These are phyloP conservation scores for Acanthamoeba triangularis DNA, from an alignment of 208 protist genomes.

Conservation along the genomic window DNA sequence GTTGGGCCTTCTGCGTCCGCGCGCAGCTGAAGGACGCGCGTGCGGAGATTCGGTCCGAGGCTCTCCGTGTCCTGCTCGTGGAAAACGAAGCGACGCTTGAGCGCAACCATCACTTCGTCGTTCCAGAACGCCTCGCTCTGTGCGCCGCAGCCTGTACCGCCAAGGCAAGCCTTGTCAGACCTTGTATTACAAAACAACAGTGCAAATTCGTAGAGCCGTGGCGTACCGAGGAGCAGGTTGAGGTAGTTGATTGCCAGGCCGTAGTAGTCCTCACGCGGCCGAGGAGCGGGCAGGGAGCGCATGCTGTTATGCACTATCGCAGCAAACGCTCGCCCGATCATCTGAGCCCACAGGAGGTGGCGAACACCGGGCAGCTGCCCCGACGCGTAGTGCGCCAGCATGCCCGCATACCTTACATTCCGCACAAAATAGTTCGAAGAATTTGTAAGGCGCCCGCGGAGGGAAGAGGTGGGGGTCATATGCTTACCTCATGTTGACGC, in stretches of 20 bases:
- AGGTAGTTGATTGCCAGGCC: slow-evolving; percentile 46
- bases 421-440: too few species aligned
- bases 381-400: background rate
- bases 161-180: background rate
- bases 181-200: background rate
- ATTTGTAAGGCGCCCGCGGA: too few species aligned
- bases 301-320: slow-evolving; percentile 61
- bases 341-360: slow-evolving; percentile 26
- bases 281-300: slow-evolving; percentile 30
- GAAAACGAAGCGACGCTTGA: slow-evolving; percentile 45
- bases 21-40: background rate
- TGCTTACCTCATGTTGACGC: slow-evolving; percentile 67
- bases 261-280: slow-evolving; percentile 17
- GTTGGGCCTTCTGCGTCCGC: background rate
- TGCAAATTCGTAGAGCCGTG: too few species aligned
- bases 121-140: slow-evolving; percentile 64
- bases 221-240: slow-evolving; percentile 47
- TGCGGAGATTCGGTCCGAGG: background rate
- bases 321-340: slow-evolving; percentile 56
- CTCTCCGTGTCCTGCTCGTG: slow-evolving; percentile 24
- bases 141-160: background rate
- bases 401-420: slow-evolving; percentile 1
- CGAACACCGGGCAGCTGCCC: background rate
- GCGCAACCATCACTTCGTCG: background rate
- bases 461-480: background rate